Evolutionary conservation across 1,284 basidiomycete genomes (phyloP).

Genomic region (Rhodotorula sp.): DNA sequence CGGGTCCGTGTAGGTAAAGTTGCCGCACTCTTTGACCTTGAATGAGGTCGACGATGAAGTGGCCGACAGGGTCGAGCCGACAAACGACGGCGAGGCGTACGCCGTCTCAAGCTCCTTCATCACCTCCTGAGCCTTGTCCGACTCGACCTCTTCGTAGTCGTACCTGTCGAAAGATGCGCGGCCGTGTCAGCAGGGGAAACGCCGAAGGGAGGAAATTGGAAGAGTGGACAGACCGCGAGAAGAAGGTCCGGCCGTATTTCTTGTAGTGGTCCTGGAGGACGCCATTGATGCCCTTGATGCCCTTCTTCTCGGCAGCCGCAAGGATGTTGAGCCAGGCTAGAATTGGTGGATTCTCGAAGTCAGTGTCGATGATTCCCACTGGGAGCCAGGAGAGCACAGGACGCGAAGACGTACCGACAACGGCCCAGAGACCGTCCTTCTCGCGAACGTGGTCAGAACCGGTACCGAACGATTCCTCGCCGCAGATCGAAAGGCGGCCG

Average conservation of each 20-base stretch:
- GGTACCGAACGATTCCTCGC: constrained; percentile 98
- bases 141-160: constrained; percentile 97
- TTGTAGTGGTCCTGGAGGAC: constrained; percentile 82
- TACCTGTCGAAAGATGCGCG: constrained; percentile 53
- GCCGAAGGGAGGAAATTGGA: too few relatives aligned
- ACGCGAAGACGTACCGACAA: constrained; percentile 63
- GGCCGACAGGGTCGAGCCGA: constrained; percentile 65
- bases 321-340: constrained; percentile 97
- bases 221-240: constrained; percentile 64
- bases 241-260: constrained; percentile 95
- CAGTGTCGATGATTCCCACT: not conserved
- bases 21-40: constrained; percentile 72
- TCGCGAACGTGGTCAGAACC: constrained; percentile 99
- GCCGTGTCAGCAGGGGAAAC: too few relatives aligned
- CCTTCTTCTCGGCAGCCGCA: constrained; percentile 81
- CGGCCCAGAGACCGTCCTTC: constrained; percentile 98
- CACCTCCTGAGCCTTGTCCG: constrained; percentile 80
- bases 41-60: constrained; percentile 66
- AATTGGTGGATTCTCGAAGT: not conserved
- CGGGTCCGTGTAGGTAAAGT: constrained; percentile 96
- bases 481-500: constrained; percentile 92
- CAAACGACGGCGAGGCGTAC: constrained; percentile 64
- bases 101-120: constrained; percentile 73
- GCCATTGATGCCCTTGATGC: constrained; percentile 81
- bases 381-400: not conserved